These are phyloP conservation scores for Fomitopsis schrenkii DNA, from an alignment of 1,284 basidiomycete species.

Conservation along the genomic window DNA sequence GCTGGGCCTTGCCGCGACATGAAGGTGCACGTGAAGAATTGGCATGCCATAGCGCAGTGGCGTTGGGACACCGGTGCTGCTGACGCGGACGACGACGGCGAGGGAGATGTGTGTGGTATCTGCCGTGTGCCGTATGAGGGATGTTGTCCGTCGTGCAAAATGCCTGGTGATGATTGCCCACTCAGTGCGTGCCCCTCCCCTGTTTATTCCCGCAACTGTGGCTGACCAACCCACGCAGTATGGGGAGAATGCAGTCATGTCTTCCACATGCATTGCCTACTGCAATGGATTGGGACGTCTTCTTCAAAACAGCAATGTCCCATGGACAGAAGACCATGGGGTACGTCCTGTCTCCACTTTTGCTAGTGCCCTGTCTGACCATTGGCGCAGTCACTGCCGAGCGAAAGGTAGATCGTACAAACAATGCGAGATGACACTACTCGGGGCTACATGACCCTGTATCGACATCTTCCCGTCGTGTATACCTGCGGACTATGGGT, in stretches of 20 bases:
- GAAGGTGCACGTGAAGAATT: constrained; percentile 79
- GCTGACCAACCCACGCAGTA: constrained; percentile 45
- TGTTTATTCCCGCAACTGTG: not conserved
- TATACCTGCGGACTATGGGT: not conserved
- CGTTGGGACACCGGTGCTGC: constrained; percentile 70
- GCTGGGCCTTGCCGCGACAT: constrained; percentile 32
- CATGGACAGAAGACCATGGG: constrained; percentile 90
- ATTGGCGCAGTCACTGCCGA: constrained; percentile 31
- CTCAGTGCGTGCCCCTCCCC: constrained; percentile 59
- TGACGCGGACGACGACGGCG: constrained; percentile 30
- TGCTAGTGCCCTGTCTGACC: not conserved
- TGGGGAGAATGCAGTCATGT: constrained; percentile 96
- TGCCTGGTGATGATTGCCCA: constrained; percentile 96
- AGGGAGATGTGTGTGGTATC: constrained; percentile 88
- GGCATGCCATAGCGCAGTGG: constrained; percentile 87
- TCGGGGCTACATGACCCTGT: constrained; percentile 4
- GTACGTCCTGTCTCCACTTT: constrained; percentile 42
- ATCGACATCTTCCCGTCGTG: constrained; percentile 8
- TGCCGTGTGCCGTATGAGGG: constrained; percentile 90
- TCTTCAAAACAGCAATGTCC: constrained; percentile 91
- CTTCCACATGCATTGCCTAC: constrained; percentile 92
- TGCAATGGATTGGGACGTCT: constrained; percentile 90
- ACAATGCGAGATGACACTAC: constrained; percentile 3
- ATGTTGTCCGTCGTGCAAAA: constrained; percentile 90
- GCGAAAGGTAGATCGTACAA: constrained; percentile 25